Conservation (phyloP, 257 asterid genomes). For the Asclepias syriaca region DNA sequence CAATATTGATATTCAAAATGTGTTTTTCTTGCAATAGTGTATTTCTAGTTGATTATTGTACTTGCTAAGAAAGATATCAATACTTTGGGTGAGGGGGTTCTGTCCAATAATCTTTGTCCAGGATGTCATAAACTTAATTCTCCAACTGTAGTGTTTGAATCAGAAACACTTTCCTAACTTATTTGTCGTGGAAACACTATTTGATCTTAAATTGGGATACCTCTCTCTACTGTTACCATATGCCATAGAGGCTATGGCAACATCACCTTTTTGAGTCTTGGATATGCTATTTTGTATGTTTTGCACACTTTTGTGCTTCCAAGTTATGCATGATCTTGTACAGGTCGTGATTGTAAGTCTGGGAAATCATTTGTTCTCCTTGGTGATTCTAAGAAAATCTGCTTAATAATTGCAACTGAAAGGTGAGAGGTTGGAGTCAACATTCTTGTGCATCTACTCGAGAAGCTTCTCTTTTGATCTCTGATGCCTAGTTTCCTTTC, state of each 20-base stretch:
- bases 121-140: not conserved
- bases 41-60: not conserved
- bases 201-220: not conserved
- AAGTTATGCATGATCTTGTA: not conserved
- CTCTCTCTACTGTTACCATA: not conserved
- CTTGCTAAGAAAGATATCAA: not conserved
- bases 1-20: not conserved
- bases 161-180: not conserved
- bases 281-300: not conserved
- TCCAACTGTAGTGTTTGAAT: not conserved
- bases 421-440: constrained; percentile 37
- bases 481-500: constrained; percentile 37
- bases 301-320: not conserved
- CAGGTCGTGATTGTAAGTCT: not conserved
- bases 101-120: not conserved
- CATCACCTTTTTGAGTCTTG: not conserved
- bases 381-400: constrained; percentile 3
- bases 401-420: constrained; percentile 16
- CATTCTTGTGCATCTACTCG: constrained; percentile 25
- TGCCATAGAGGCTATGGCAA: not conserved
- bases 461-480: constrained; percentile 24
- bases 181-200: not conserved
- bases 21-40: not conserved
- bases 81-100: not conserved
- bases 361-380: not conserved